Evolutionary conservation across 345 rosid genomes (phyloP), one percentile per base, ranked within the genome.

Genomic region (Salix koriyanagi): DNA sequence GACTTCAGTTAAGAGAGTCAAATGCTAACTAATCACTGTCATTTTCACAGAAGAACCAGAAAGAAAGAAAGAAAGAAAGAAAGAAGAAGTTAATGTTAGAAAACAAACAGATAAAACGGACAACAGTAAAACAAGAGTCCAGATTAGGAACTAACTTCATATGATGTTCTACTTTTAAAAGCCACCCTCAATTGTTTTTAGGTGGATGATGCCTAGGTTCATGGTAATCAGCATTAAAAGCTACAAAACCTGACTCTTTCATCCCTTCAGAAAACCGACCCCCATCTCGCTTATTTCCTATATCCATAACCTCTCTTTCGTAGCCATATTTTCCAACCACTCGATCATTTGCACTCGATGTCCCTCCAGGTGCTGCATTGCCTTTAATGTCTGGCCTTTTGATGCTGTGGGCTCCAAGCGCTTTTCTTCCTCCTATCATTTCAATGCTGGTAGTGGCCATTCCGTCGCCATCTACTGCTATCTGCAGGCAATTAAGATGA

Each of bases 201-300:
- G 97, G 96, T 52, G 97, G 96, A 79, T 91, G 97, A 77, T 88
- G 96, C 80, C 91, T 90, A 34, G 94, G 89, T 64, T 82, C 54
- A 86, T 83, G 87, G 78, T 92, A 92, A 84, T 92, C 97, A 52
- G 90, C 91, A 82, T 77, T 89, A 76, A 84, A 89, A 77, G 90
- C 90, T n/a, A 87, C 90, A 71, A 91, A 87, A 74, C 85, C 91
- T 46, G 77, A 82, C 6, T 82, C 86, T 32, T 79, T 88, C 60
- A 21, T 75, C 70, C 77, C 85, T 73, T 81, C 75, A 58, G 69
- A 18, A 30, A 71, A 23, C 60, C 44, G 39, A 4, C 19, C 34
- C 23, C 7, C 74, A 0, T 42, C 71, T 81, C 54, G 50, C 65
- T 79, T 60, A 32, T 73, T 52, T 16, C 23, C 52, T 32, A 14